phyloP scores from a whole-genome alignment of 345 rosid species.

The Nasturtium officinale region DNA sequence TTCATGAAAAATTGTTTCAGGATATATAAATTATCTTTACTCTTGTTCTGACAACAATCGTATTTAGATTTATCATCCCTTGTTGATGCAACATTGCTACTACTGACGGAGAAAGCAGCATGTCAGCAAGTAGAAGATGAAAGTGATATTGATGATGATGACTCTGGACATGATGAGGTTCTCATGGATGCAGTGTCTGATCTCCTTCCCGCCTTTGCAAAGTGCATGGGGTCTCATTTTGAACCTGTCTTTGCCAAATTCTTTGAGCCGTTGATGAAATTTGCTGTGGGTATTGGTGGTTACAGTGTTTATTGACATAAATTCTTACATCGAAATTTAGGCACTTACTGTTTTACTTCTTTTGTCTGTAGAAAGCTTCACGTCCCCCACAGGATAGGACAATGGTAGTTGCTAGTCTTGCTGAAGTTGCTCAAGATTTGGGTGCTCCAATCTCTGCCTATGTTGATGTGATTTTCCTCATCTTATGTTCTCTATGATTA shows the following conservation, averaged over 20 bases:
- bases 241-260: conserved; percentile 80
- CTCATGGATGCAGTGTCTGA: conserved; percentile 99
- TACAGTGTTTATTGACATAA: conserved; percentile 6
- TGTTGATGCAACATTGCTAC: conserved; percentile 70
- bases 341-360: conserved; percentile 41
- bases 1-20: not conserved
- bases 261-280: conserved; percentile 95
- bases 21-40: not conserved
- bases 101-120: conserved; percentile 87
- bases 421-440: conserved; percentile 99
- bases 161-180: conserved; percentile 82
- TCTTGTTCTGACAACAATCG: conserved; percentile 32
- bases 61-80: conserved; percentile 74
- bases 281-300: conserved; percentile 62
- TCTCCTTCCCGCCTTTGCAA: conserved; percentile 97
- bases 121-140: conserved; percentile 80
- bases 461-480: conserved; percentile 67
- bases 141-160: conserved; percentile 79
- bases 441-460: conserved; percentile 90
- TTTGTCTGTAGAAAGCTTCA: conserved; percentile 67
- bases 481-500: conserved; percentile 4
- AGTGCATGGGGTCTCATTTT: conserved; percentile 91
- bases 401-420: conserved; percentile 98
- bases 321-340: conserved; percentile 11
- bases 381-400: conserved; percentile 90